These are phyloP conservation scores for Coemansia sp. DNA, from an alignment of 192 early-diverging fungal genomes.

Conservation along the genomic window DNA sequence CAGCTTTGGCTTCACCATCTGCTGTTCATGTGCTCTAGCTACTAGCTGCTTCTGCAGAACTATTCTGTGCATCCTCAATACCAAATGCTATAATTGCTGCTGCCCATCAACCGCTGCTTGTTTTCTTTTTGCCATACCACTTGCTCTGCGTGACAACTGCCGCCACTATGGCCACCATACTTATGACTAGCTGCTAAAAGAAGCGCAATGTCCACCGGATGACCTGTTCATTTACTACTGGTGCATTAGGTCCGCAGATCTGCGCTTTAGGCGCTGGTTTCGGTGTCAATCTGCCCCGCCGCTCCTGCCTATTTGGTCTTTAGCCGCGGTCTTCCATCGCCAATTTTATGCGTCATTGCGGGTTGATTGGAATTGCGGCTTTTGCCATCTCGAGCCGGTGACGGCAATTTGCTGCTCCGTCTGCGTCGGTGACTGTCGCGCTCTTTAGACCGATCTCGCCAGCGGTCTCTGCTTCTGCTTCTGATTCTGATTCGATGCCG, in stretches of 20 bases:
- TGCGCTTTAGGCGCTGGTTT: neutral
- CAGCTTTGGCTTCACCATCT: too few species aligned
- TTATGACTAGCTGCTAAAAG: neutral
- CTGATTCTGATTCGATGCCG: neutral
- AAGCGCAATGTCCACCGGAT: neutral
- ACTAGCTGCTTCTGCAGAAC: neutral
- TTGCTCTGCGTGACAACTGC: neutral
- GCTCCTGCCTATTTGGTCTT: neutral
- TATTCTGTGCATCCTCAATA: neutral
- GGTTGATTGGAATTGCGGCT: neutral
- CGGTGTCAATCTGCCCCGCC: neutral
- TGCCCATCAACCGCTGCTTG: too few species aligned
- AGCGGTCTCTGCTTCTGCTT: neutral
- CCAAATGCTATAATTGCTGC: too few species aligned
- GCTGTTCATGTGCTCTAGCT: neutral
- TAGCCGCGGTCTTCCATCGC: neutral
- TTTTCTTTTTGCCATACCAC: neutral
- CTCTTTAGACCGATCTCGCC: constrained; percentile 5
- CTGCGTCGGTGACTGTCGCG: constrained; percentile 12
- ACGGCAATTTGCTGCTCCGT: constrained; percentile 17
- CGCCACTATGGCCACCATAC: neutral
- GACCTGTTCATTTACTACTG: constrained; percentile 11
- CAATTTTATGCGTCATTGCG: neutral
- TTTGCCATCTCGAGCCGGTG: constrained; percentile 1
- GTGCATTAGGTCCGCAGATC: constrained; percentile 7